phyloP scores from a whole-genome alignment of 345 rosid genomes.

The Odontarrhena argentea region DNA sequence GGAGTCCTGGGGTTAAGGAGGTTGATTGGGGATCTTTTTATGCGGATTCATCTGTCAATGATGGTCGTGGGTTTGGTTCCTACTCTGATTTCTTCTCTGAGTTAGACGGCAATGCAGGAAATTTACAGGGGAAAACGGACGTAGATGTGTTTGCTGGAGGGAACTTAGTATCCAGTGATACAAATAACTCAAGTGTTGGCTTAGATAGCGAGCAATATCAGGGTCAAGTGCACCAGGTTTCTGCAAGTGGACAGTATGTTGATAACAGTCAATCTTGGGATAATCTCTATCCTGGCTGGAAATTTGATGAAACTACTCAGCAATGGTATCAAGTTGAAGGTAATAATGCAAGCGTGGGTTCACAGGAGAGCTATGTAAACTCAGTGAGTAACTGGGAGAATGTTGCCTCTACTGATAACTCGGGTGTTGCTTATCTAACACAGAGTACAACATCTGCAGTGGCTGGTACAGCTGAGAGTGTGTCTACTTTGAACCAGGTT shows the following conservation, averaged over 20 bases:
- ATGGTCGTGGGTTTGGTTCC: slow-evolving; percentile 62
- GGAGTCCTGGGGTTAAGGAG: slow-evolving; percentile 63
- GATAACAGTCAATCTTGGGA: slow-evolving; percentile 73
- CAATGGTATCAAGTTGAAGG: slow-evolving; percentile 82
- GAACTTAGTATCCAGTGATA: slow-evolving; percentile 32
- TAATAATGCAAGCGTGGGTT: slow-evolving; percentile 37
- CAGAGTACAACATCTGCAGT: slow-evolving; percentile 61
- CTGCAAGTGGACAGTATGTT: slow-evolving; percentile 52
- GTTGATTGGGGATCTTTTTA: slow-evolving; percentile 86
- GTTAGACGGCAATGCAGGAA: slow-evolving; percentile 47
- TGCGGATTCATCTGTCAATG: slow-evolving; percentile 57
- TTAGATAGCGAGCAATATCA: slow-evolving; percentile 38
- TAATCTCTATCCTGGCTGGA: slow-evolving; percentile 90
- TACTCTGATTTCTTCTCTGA: slow-evolving; percentile 76
- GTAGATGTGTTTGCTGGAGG: slow-evolving; percentile 37
- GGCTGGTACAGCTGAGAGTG: slow-evolving; percentile 56
- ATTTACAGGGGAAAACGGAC: slow-evolving; percentile 45
- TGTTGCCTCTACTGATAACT: slow-evolving; percentile 48
- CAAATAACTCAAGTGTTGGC: slow-evolving; percentile 32
- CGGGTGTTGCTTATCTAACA: slow-evolving; percentile 62
- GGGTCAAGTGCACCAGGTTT: slow-evolving; percentile 37
- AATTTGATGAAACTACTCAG: slow-evolving; percentile 64
- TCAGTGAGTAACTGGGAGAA: slow-evolving; percentile 49
- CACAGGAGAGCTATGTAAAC: slow-evolving; percentile 45
- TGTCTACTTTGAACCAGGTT: slow-evolving; percentile 70